Conservation (phyloP, 169 alveolate species). For the Eimeria maxima region DNA sequence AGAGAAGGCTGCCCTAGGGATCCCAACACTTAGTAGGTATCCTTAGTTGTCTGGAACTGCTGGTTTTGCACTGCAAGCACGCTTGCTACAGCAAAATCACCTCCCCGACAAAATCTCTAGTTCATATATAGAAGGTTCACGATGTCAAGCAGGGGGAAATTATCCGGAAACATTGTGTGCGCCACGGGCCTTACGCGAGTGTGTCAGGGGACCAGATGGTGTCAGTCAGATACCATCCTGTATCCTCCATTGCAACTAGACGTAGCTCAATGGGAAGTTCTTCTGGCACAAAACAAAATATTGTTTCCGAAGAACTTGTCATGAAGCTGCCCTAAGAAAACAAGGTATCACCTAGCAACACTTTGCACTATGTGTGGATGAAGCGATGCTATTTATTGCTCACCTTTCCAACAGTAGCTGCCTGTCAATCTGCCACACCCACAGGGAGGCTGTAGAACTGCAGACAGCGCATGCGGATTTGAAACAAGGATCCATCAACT, state of each 20-base stretch:
- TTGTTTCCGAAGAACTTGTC: no score
- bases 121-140: not conserved
- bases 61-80: not conserved
- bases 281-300: not conserved
- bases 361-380: not conserved
- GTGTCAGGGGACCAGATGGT: not conserved
- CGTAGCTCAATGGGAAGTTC: not conserved
- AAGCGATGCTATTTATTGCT: not conserved
- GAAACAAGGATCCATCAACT: not conserved
- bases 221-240: constrained; percentile 58
- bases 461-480: not conserved
- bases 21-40: not conserved
- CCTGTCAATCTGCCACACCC: not conserved
- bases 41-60: not conserved
- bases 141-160: not conserved
- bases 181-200: not conserved
- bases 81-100: not conserved
- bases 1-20: not conserved
- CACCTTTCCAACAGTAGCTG: not conserved
- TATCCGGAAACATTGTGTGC: not conserved
- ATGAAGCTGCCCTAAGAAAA: no score
- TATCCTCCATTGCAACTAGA: constrained; percentile 64
- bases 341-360: no score
- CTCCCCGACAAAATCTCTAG: not conserved
- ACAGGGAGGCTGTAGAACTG: constrained; percentile 18